phyloP scores from a whole-genome alignment of 148 eudicot species.

The Fallopia convolvulus region DNA sequence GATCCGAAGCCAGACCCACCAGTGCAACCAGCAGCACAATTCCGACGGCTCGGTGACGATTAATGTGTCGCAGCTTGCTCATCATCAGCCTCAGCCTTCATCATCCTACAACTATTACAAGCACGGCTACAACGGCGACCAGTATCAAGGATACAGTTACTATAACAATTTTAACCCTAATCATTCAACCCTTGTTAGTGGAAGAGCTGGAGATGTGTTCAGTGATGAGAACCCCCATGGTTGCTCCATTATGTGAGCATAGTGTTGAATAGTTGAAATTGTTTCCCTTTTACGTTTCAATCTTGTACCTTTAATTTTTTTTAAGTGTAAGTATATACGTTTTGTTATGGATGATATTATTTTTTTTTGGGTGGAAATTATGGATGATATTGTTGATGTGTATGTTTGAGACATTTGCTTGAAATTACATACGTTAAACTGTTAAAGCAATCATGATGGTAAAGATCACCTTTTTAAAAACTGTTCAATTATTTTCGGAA shows the following conservation, averaged over 20 bases:
- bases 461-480: too few relatives aligned
- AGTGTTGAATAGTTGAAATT: background rate
- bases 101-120: slow-evolving; percentile 32
- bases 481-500: too few relatives aligned
- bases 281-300: background rate
- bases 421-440: too few relatives aligned
- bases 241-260: slow-evolving; percentile 51
- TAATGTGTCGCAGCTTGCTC: background rate
- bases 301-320: background rate
- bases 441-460: too few relatives aligned
- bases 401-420: too few relatives aligned
- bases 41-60: background rate
- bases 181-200: background rate
- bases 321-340: background rate
- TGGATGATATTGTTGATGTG: too few relatives aligned
- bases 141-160: background rate
- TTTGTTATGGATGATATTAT: background rate
- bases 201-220: slow-evolving; percentile 22
- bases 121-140: slow-evolving; percentile 8
- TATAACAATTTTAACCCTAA: background rate
- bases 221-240: slow-evolving; percentile 49
- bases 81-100: slow-evolving; percentile 16
- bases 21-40: slow-evolving; percentile 20
- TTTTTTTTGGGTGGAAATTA: too few relatives aligned
- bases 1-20: slow-evolving; percentile 28